These are phyloP conservation scores for Styphnolobium japonicum DNA, from an alignment of 306 rosid species.

Conservation along the genomic window DNA sequence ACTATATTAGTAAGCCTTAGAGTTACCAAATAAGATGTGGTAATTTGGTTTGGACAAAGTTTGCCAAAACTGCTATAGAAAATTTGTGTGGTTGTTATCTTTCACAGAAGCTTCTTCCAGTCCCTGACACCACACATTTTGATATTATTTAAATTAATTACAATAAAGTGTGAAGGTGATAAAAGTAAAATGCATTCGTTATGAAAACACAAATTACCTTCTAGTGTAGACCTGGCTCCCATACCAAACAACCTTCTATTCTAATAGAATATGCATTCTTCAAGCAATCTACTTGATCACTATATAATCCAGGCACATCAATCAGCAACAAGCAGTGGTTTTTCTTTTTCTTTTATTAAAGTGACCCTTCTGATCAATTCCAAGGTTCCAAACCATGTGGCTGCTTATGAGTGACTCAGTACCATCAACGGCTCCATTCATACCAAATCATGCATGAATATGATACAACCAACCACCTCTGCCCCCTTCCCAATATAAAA, in stretches of 20 bases:
- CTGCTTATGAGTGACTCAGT: constrained; percentile 16
- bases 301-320: neutral
- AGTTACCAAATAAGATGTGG: neutral
- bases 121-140: neutral
- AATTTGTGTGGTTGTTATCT: neutral
- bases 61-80: neutral
- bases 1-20: neutral
- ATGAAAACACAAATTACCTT: neutral
- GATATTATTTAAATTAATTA: neutral
- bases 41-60: neutral
- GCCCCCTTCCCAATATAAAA: neutral
- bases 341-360: constrained; percentile 18
- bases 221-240: neutral
- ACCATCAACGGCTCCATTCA: neutral
- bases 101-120: neutral
- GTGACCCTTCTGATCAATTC: constrained; percentile 7
- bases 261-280: neutral
- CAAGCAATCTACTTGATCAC: neutral
- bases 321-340: constrained; percentile 9
- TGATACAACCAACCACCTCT: constrained; percentile 4
- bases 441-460: constrained; percentile 18
- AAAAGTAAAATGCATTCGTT: neutral
- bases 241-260: neutral
- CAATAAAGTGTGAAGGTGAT: neutral
- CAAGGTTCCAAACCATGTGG: constrained; percentile 13